These are phyloP conservation scores for Lipomyces oligophaga DNA, from an alignment of 805 yeast species.

Conservation along the genomic window DNA sequence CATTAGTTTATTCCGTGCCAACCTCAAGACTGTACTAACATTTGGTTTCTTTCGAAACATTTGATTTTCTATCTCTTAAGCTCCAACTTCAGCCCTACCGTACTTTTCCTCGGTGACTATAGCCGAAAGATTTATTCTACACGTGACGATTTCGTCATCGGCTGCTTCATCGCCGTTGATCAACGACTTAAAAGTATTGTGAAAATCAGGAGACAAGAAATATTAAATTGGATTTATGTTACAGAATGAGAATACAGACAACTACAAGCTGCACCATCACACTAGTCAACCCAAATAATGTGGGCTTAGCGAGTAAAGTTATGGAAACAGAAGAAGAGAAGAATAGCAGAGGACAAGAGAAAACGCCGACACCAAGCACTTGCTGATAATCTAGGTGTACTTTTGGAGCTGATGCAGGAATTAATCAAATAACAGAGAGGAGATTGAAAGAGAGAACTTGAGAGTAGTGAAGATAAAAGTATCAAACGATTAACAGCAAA, in stretches of 20 bases:
- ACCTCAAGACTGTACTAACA: constrained; percentile 35
- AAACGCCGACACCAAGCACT: neutral
- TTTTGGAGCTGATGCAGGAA: no score
- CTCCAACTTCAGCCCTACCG: neutral
- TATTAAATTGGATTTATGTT: neutral
- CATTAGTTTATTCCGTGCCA: no score
- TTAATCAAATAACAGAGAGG: no score
- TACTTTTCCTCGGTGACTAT: neutral
- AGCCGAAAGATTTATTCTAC: neutral
- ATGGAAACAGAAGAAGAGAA: neutral
- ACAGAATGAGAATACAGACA: neutral
- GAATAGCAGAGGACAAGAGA: neutral
- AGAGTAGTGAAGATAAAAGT: no score
- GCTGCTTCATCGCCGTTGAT: neutral
- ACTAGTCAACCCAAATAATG: no score
- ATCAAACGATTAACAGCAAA: no score
- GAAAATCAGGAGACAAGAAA: neutral
- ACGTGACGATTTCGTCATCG: neutral
- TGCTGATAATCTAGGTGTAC: no score
- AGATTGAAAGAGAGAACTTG: neutral
- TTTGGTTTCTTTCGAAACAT: constrained; percentile 57
- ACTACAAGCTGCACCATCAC: neutral
- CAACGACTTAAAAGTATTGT: neutral
- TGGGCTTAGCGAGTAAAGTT: no score
- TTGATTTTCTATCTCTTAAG: no score